Conservation (phyloP, 2,329 filamentous ascomycete species). For the Amauroascus verrucosus region DNA sequence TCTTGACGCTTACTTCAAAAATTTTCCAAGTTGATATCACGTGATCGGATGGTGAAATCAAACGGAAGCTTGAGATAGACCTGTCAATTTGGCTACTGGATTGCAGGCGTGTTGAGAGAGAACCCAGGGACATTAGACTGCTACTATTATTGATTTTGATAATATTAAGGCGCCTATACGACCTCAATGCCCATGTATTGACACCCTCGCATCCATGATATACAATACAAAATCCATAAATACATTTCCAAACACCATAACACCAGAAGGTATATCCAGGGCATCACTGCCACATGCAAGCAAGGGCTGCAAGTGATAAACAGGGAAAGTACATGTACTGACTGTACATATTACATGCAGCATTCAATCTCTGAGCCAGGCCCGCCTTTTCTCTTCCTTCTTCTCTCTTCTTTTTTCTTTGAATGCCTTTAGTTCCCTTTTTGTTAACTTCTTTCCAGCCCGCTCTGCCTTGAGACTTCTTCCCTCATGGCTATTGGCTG, state of each 20-base stretch:
- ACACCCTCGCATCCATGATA: too few relatives aligned
- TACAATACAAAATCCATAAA: not conserved
- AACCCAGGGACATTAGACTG: too few relatives aligned
- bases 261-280: conserved; percentile 10
- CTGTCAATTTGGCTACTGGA: not conserved
- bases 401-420: conserved; percentile 79
- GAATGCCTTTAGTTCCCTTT: conserved; percentile 79
- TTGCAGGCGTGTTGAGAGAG: too few relatives aligned
- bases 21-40: not conserved
- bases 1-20: not conserved
- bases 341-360: not conserved
- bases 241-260: conserved; percentile 5
- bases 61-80: too few relatives aligned
- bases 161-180: not conserved
- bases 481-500: conserved; percentile 82
- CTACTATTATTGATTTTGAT: not conserved
- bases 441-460: conserved; percentile 69
- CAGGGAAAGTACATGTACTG: conserved; percentile 2
- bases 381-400: conserved; percentile 89
- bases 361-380: conserved; percentile 76
- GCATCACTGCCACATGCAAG: not conserved
- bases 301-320: not conserved
- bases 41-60: not conserved
- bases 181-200: not conserved
- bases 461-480: conserved; percentile 85